These are phyloP conservation scores for Hypomontagnella submonticulosa DNA, from an alignment of 495 filamentous ascomycete genomes.

Conservation along the genomic window DNA sequence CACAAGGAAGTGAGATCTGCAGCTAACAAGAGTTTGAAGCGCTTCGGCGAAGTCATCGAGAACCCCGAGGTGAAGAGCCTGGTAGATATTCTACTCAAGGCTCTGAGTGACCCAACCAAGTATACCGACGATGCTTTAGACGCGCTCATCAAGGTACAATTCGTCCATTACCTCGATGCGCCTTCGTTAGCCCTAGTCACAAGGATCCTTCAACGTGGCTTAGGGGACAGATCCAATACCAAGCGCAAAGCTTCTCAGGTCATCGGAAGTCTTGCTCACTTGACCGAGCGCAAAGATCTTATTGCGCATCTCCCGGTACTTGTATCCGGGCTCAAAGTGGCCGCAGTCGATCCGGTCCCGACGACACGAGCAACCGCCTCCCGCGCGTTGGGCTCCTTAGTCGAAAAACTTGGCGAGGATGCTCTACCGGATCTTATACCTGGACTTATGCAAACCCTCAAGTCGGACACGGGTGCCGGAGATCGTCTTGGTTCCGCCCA, in stretches of 20 bases:
- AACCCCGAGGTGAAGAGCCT: constrained; percentile 95
- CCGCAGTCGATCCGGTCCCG: constrained; percentile 94
- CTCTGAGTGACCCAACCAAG: constrained; percentile 95
- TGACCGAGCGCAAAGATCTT: constrained; percentile 95
- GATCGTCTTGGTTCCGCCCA: constrained; percentile 96
- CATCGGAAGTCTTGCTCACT: constrained; percentile 94
- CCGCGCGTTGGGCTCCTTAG: constrained; percentile 91
- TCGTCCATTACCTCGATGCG: constrained; percentile 95
- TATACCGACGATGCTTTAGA: constrained; percentile 96
- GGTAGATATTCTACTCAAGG: constrained; percentile 91
- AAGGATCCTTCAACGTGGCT: constrained; percentile 91
- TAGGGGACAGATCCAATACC: constrained; percentile 89
- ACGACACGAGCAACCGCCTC: constrained; percentile 97
- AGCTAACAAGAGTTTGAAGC: constrained; percentile 94
- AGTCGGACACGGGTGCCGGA: constrained; percentile 94
- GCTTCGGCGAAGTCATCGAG: constrained; percentile 97
- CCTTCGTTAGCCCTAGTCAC: constrained; percentile 94
- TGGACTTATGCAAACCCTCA: constrained; percentile 95
- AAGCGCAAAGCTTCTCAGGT: constrained; percentile 97
- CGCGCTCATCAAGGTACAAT: constrained; percentile 91
- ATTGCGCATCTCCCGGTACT: constrained; percentile 91
- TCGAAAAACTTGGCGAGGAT: constrained; percentile 98
- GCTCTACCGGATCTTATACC: constrained; percentile 96
- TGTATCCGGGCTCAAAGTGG: constrained; percentile 87
- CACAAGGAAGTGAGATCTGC: constrained; percentile 95